A percentile compares a stretch with the other conserved stretches of the same genome.
Conservation (phyloP, 169 alveolate species). For the Plasmodium reichenowi region DNA sequence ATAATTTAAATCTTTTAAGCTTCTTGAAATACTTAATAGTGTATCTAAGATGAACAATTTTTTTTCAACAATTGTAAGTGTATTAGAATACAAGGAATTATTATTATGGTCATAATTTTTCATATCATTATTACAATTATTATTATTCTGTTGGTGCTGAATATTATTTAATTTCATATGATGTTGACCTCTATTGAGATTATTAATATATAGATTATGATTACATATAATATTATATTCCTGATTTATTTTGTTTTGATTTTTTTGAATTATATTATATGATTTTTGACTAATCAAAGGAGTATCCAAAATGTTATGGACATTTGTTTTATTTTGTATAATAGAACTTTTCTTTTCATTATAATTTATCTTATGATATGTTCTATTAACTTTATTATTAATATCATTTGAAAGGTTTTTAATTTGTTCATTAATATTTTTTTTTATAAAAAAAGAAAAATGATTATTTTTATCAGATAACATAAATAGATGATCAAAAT, state of each 20-base stretch:
- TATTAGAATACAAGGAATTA: not conserved
- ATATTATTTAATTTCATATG: not conserved
- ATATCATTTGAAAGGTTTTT: not conserved
- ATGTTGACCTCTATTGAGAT: not conserved
- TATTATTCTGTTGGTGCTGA: not conserved
- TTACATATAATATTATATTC: not conserved
- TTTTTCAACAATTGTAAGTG: not conserved
- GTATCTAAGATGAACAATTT: not conserved
- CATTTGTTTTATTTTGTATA: not conserved
- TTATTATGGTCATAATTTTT: not conserved
- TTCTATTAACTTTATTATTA: not conserved
- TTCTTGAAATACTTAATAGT: constrained; percentile 21
- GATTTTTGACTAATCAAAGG: not conserved
- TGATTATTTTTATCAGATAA: constrained; percentile 16
- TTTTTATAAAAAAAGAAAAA: constrained; percentile 17
- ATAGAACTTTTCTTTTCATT: not conserved
- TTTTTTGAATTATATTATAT: not conserved
- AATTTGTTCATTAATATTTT: constrained; percentile 13
- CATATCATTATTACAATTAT: not conserved
- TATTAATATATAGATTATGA: not conserved
- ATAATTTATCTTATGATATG: not conserved
- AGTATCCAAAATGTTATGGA: no score
- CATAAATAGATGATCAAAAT: constrained; percentile 30
- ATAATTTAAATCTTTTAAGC: constrained; percentile 40
- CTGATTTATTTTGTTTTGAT: not conserved